Percentiles rank a stretch among this genome's conserved stretches.
phyloP scores from a whole-genome alignment of 139 green algal species.

The Zygnema cylindricum region DNA sequence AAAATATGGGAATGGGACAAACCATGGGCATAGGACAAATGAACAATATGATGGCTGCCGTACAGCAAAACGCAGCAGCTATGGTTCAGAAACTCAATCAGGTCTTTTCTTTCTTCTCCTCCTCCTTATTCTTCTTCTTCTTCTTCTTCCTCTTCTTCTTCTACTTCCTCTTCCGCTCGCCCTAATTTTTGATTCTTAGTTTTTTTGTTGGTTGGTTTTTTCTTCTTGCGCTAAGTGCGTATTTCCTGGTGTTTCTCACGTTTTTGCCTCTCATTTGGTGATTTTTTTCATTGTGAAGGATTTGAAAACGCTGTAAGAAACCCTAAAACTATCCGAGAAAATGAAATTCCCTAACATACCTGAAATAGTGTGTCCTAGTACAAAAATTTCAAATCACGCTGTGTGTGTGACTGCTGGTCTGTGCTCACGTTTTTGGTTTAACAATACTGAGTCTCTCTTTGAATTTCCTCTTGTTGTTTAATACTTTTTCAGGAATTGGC shows the following conservation, averaged over 20 bases:
- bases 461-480: background rate
- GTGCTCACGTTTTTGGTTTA: too few relatives aligned
- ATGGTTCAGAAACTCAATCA: slow-evolving; percentile 44
- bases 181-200: background rate
- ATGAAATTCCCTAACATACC: too few relatives aligned
- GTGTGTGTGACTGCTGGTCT: too few relatives aligned
- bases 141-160: too few relatives aligned
- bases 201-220: background rate
- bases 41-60: slow-evolving; percentile 6
- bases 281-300: background rate
- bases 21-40: slow-evolving; percentile 7
- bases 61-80: slow-evolving; percentile 13
- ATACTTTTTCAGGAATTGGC: slow-evolving; percentile 1
- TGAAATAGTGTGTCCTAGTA: too few relatives aligned
- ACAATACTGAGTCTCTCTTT: too few relatives aligned
- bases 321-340: too few relatives aligned
- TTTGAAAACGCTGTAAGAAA: too few relatives aligned
- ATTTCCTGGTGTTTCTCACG: background rate
- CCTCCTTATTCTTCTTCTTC: too few relatives aligned
- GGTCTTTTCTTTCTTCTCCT: too few relatives aligned
- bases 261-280: background rate
- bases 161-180: too few relatives aligned
- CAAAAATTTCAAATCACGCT: too few relatives aligned
- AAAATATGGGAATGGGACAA: background rate
- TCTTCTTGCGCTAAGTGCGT: background rate